Percentiles rank a stretch among this genome's conserved stretches.
phyloP scores from a whole-genome alignment of 2,329 filamentous ascomycete genomes.

The Zasmidium cellare region DNA sequence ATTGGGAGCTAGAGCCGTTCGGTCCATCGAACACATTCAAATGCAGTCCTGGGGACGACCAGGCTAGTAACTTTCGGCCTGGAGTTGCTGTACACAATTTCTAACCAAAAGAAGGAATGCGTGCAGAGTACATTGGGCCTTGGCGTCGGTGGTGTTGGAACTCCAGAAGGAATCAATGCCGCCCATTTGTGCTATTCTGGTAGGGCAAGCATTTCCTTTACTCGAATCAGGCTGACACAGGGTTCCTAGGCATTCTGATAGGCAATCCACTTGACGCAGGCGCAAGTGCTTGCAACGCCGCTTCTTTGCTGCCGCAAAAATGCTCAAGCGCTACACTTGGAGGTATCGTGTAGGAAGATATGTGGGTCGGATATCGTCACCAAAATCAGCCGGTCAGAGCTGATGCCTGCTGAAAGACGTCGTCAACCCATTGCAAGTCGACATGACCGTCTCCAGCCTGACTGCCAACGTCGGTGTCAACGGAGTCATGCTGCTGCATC shows the following conservation, averaged over 20 bases:
- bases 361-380: too few relatives aligned
- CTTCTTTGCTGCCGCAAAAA: conserved; percentile 6
- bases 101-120: conserved; percentile 2
- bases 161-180: conserved; percentile 9
- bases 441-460: not conserved
- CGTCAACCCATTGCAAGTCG: not conserved
- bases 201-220: not conserved
- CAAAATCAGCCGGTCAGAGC: not conserved
- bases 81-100: not conserved
- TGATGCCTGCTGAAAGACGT: not conserved
- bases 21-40: conserved; percentile 8
- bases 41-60: conserved; percentile 11
- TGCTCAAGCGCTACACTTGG: conserved; percentile 1
- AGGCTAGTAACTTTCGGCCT: not conserved
- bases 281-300: conserved; percentile 7
- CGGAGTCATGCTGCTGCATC: not conserved
- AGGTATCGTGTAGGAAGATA: not conserved
- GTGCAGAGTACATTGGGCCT: conserved; percentile 12
- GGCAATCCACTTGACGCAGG: conserved; percentile 7
- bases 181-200: conserved; percentile 15
- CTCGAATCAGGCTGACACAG: too few relatives aligned
- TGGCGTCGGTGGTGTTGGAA: conserved; percentile 9
- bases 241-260: not conserved
- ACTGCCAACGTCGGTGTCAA: not conserved
- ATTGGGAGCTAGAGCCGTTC: conserved; percentile 9